phyloP scores from a whole-genome alignment of 352 stramenopile species.

The Peronospora tabacina region DNA sequence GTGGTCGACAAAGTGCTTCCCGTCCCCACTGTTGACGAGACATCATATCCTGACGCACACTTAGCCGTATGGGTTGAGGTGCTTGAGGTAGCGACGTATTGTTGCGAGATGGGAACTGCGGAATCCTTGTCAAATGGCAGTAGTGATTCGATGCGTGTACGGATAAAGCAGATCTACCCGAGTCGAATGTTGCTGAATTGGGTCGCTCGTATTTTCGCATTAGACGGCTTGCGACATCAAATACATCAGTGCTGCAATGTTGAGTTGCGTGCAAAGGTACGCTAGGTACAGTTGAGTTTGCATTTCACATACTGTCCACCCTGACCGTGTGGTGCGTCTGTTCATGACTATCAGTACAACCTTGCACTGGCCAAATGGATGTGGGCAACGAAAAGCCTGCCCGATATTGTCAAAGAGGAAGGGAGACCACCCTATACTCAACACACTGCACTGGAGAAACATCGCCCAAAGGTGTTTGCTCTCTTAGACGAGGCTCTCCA shows the following conservation, averaged over 20 bases:
- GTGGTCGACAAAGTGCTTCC: slow-evolving; percentile 48
- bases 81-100: slow-evolving; percentile 47
- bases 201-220: slow-evolving; percentile 36
- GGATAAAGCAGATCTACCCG: slow-evolving; percentile 46
- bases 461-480: slow-evolving; percentile 33
- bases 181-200: slow-evolving; percentile 45
- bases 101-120: slow-evolving; percentile 27
- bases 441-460: slow-evolving; percentile 36
- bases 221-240: slow-evolving; percentile 34
- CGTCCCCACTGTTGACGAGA: slow-evolving; percentile 13
- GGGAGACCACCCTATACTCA: slow-evolving; percentile 8
- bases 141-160: not conserved
- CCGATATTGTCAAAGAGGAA: slow-evolving; percentile 1
- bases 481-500: slow-evolving; percentile 48
- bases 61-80: slow-evolving; percentile 49
- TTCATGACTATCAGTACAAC: slow-evolving; percentile 42
- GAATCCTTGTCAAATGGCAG: slow-evolving; percentile 1
- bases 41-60: slow-evolving; percentile 43
- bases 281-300: not conserved
- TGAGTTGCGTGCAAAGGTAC: slow-evolving; percentile 52
- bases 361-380: slow-evolving; percentile 64
- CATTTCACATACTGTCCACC: not conserved
- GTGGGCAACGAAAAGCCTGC: slow-evolving; percentile 47
- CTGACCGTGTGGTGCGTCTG: slow-evolving; percentile 2
- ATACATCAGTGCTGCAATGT: slow-evolving; percentile 42